Evolutionary conservation across 306 rosid genomes (phyloP).

Genomic region (Boehmeria nivea): DNA sequence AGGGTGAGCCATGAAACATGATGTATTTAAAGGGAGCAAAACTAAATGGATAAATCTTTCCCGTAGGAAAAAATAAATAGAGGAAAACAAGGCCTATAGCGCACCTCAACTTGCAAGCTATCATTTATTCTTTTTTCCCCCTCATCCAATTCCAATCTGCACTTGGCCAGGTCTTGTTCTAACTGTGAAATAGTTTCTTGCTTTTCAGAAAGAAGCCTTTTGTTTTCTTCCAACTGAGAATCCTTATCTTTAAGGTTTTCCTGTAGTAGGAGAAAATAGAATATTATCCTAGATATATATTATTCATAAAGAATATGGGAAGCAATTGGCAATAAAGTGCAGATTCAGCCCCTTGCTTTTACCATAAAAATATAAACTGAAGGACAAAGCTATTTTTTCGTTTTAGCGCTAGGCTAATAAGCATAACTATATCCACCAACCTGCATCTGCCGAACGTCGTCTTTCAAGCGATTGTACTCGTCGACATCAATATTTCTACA

Average conservation of each 20-base stretch:
- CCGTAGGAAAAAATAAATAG: background rate
- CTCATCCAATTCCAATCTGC: conserved; percentile 53
- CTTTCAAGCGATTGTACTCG: conserved; percentile 72
- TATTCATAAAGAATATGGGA: no score
- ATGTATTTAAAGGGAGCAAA: background rate
- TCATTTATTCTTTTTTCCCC: conserved; percentile 66
- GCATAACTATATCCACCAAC: conserved; percentile 22
- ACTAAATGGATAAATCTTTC: background rate
- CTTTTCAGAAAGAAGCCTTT: conserved; percentile 49
- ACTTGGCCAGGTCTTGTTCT: conserved; percentile 63
- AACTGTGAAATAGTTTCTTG: conserved; percentile 43
- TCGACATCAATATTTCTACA: conserved; percentile 59
- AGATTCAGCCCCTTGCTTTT: no score
- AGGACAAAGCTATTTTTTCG: no score
- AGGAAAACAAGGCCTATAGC: conserved; percentile 6
- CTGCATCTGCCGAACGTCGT: conserved; percentile 56
- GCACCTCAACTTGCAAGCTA: conserved; percentile 54
- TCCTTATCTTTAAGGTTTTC: conserved; percentile 63
- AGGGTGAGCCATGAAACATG: conserved; percentile 14
- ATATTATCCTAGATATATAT: no score
- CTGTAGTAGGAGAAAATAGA: conserved; percentile 31
- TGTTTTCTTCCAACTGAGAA: conserved; percentile 48
- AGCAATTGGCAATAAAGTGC: no score
- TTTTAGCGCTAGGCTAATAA: no score
- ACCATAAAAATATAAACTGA: no score